Base-by-base conservation (phyloP, 2,329 filamentous ascomycete genomes). In the Lomentospora prolificans region DNA sequence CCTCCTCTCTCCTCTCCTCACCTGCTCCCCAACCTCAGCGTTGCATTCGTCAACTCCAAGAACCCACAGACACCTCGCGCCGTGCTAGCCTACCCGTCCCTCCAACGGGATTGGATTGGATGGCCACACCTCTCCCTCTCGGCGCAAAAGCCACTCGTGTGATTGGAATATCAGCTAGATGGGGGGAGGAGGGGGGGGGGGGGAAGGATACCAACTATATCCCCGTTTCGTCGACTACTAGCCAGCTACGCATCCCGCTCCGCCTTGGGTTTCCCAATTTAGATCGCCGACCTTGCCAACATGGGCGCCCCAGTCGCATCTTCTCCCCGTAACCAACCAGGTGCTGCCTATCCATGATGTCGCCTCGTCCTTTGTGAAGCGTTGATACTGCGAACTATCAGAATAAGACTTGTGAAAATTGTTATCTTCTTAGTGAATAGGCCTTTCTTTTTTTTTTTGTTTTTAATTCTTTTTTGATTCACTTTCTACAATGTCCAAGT, bases 21-120 rank as follows among this genome's bases (percentile, higher is more conserved):
- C 19, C 44, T 24, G 12, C 19, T 19, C 44, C 28, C n/a, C 27
- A 19, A 24, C 28, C 17, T 7, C 17, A 25, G 25, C 33, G 51
- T 54, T 24, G 27, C 51, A 54, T 54, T 27, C 33, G 22, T 41
- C 33, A n/a, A 41, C 36, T 9, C 36, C 10, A 51, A 30, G 24
- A 31, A 44, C 39, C 50, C 51, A 46, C 41, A 22, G 41, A 46
- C 31, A 9, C 33, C 19, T 31, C 19, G 7, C 10, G 31, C 9
- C 51, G 27, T 53, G n/a, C 41, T 9, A 46, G 19, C 41, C 19
- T 46, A 17, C 51, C 51, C 51, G 51, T 54, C 51, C 51, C 51
- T 24, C 36, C 51, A 39, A 36, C 51, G 27, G 33, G 33, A 54
- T 54, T 54, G 33, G 33, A 54, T 54, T 54, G 51, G 51, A 54